Base-by-base conservation (phyloP, 805 yeast species). In the Brettanomyces custersianus region DNA sequence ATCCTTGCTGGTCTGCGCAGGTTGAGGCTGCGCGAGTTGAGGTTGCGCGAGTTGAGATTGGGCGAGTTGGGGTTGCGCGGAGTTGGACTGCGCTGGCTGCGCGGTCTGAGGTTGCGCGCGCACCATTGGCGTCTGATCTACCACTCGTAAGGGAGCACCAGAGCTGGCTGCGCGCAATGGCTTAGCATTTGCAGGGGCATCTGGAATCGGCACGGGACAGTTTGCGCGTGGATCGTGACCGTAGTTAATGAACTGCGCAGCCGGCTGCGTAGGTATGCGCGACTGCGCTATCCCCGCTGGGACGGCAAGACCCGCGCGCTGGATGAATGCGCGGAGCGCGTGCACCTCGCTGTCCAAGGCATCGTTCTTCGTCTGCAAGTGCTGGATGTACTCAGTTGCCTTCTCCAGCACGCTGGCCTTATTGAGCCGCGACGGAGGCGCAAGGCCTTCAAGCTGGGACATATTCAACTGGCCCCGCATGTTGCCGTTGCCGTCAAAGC, bases 321-420 rank as follows among this genome's bases (percentile, higher is more conserved):
- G 15, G 9, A 30, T 30, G 12, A 30, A 5, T 20, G 20, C n/a
- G 24, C 27, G 33, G 24, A 35, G 27, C 9, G 22, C 28, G 13
- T 66, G 62, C 37, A 77, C 63, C 53, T 82, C 86, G 42, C 63
- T 54, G 35, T 53, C 51, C 47, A 83, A 59, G 24, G 60, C 54
- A 3, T 56, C 54, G 47, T 80, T 81, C 42, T 77, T 73, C 37
- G 59, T 52, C 54, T 83, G 87, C 43, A 83, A 60, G 52, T 81
- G 86, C 49, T 69, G 65, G 49, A 83, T 83, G 54, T 84, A 84
- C 57, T 83, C 94, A 1, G 85, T 77, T 7, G 88, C 84, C 50
- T 83, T 83, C 26, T 84, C 67, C 36, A 83, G 61, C 11, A 83
- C 80, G 20, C 80, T 79, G 11, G 90, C 92, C 56, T 83, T 83